Evolutionary conservation across 2,329 filamentous ascomycete species (phyloP).

Genomic region (Exophiala lecanii-corni): DNA sequence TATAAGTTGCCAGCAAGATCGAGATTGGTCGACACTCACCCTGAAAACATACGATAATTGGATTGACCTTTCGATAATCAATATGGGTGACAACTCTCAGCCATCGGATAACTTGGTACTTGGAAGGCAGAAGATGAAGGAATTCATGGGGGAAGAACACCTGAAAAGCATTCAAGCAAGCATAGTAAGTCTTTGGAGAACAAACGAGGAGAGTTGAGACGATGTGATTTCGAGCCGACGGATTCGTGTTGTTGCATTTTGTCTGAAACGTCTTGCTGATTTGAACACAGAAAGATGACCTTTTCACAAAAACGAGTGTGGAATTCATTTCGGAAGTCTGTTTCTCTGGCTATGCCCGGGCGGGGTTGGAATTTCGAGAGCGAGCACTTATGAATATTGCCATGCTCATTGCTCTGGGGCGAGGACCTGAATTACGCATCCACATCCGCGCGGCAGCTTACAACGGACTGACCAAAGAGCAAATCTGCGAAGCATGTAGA

Average conservation of each 20-base stretch:
- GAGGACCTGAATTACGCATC: constrained; percentile 53
- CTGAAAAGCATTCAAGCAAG: not conserved
- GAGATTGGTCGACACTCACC: no score
- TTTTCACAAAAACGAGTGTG: constrained; percentile 4
- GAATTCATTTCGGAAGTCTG: constrained; percentile 52
- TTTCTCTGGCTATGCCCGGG: constrained; percentile 62
- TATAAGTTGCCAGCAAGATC: no score
- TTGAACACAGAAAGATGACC: constrained; percentile 4
- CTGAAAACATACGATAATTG: no score
- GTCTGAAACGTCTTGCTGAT: not conserved
- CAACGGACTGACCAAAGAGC: constrained; percentile 57
- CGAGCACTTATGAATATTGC: constrained; percentile 59
- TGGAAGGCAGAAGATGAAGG: not conserved
- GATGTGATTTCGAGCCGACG: no score
- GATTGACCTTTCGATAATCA: no score
- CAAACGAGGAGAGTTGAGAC: no score
- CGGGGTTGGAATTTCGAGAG: constrained; percentile 56
- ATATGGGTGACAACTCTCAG: not conserved
- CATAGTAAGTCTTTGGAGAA: not conserved
- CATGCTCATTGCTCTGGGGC: constrained; percentile 59
- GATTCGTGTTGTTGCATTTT: no score
- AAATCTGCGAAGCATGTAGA: constrained; percentile 47
- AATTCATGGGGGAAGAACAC: not conserved
- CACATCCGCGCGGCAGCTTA: constrained; percentile 58
- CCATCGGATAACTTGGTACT: not conserved